Base-by-base conservation (phyloP, 1,139 yeast species). In the Geotrichum cucujoidarum region DNA sequence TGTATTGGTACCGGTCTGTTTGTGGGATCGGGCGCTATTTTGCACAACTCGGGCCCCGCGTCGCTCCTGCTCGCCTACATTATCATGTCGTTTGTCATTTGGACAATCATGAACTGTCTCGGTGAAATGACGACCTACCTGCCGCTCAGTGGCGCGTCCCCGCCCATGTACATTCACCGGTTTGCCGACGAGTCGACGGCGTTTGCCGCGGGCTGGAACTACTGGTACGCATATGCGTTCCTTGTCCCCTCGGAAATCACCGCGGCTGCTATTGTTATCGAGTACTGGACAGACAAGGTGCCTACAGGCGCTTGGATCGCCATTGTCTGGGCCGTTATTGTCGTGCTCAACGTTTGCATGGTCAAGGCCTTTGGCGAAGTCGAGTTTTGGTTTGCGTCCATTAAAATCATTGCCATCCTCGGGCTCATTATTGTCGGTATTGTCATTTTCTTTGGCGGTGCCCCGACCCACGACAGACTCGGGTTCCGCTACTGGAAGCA, bases 181-280 rank as follows among this genome's bases (percentile, higher is more conserved):
- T 85, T 85, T 72, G 60, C 61, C 11, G 59, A 59, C 27, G 55
- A 57, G 24, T 57, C 64, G 77, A 69, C 83, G 50, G 94, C 95
- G 54, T 87, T 85, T 50, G 81, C 94, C 41, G 80, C 81, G 58
- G 94, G 92, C 49, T 86, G 87, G 78, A 74, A 80, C 68, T 88
- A 87, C 65, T 85, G 92, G 90, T 85, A 84, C 66, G 78, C 85
- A 18, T 86, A 94, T 92, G 87, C 95, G 1, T 84, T 78, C 67
- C 87, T 95, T 5, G 78, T 86, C 52, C 62, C 62, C 10, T 55
- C 58, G 1, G 95, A 87, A 67, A 71, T 87, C 50, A 82, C 90
- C 14, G 86, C 87, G 22, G 80, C 83, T 31, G 90, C 94, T 20
- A 87, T 83, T 65, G 76, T 86, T 46, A 77, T 86, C 52, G 72